phyloP scores from a whole-genome alignment of 2,329 filamentous ascomycete species.

The Zymoseptoria passerinii region DNA sequence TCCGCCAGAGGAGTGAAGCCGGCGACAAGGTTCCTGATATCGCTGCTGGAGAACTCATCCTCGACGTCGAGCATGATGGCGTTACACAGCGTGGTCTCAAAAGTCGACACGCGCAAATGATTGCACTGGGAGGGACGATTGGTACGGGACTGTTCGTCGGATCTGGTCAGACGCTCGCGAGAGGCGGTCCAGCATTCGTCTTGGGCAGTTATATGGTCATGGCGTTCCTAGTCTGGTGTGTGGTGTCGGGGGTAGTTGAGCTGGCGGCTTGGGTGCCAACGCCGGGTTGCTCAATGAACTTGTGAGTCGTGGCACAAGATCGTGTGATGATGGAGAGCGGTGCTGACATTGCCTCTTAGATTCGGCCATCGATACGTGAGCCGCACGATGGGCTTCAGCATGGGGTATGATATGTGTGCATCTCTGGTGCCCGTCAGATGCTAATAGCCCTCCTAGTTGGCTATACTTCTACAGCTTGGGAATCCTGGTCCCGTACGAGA shows the following conservation, averaged over 20 bases:
- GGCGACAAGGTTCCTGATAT: conserved; percentile 15
- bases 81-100: conserved; percentile 35
- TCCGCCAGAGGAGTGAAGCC: neutral
- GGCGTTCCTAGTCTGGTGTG: conserved; percentile 34
- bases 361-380: conserved; percentile 40
- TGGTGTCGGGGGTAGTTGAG: conserved; percentile 46
- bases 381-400: conserved; percentile 37
- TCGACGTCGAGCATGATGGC: conserved; percentile 27
- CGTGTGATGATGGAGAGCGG: neutral
- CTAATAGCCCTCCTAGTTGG: conserved; percentile 22
- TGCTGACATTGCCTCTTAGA: neutral
- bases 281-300: conserved; percentile 43
- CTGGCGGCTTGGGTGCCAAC: conserved; percentile 53
- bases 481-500: conserved; percentile 33
- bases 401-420: conserved; percentile 25
- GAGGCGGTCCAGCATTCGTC: conserved; percentile 35
- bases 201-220: conserved; percentile 36
- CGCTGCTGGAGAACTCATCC: conserved; percentile 17
- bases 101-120: conserved; percentile 31
- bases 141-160: conserved; percentile 33
- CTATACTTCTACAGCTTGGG: conserved; percentile 34
- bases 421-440: neutral
- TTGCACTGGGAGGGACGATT: conserved; percentile 26
- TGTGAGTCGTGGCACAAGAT: conserved; percentile 16
- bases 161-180: conserved; percentile 30